Percentiles rank a stretch among this genome's conserved stretches.
phyloP scores from a whole-genome alignment of 2,329 filamentous ascomycete species.

The Pleomassaria siparia region DNA sequence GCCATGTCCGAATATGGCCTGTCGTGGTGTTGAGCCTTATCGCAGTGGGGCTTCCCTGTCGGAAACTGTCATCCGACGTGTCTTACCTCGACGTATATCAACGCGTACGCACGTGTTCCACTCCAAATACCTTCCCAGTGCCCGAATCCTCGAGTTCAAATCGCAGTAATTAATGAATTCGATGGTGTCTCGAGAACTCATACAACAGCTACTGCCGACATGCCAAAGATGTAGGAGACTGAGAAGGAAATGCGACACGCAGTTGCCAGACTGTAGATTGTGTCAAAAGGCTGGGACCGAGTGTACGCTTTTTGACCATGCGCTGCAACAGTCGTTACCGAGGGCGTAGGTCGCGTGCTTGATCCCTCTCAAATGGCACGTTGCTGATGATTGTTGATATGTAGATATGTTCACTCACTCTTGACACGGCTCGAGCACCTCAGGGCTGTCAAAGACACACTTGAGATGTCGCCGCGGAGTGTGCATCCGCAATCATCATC shows the following conservation, averaged over 20 bases:
- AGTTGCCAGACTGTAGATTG: constrained; percentile 8
- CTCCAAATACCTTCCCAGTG: not conserved
- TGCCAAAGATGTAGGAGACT: constrained; percentile 8
- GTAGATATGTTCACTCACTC: constrained; percentile 6
- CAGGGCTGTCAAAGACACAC: constrained; percentile 3
- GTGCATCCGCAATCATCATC: not conserved
- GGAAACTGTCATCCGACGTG: constrained; percentile 1
- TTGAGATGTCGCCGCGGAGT: not conserved
- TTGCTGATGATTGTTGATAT: not conserved
- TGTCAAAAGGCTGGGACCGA: constrained; percentile 8
- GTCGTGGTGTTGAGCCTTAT: not conserved
- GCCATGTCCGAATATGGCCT: constrained; percentile 4
- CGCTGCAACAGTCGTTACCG: constrained; percentile 8
- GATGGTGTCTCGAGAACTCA: constrained; percentile 4
- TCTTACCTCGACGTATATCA: no score
- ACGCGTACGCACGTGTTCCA: not conserved
- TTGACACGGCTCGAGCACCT: constrained; percentile 5
- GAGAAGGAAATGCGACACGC: constrained; percentile 8
- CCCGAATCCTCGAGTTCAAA: not conserved
- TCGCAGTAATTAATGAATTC: not conserved
- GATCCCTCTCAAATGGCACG: not conserved
- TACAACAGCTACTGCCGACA: constrained; percentile 4
- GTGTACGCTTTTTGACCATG: constrained; percentile 7
- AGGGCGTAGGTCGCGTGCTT: constrained; percentile 3
- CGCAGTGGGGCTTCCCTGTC: not conserved